Percentiles rank a stretch among this genome's conserved stretches.
Evolutionary conservation across 164 flowering plant species (phyloP).

Genomic region (Magnolia officinalis): DNA sequence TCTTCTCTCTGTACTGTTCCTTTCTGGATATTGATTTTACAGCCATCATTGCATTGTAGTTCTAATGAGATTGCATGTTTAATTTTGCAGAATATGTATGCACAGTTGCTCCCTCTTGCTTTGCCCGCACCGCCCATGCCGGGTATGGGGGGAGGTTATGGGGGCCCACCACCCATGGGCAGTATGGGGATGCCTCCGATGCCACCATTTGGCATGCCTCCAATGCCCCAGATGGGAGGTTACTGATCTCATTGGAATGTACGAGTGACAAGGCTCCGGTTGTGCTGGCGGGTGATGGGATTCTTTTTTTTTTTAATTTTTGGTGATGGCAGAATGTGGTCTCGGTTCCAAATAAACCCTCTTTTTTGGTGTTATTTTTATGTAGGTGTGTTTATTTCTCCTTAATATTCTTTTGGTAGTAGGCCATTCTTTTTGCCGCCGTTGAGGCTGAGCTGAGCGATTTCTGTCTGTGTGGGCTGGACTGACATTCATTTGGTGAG

Average conservation of each 20-base stretch:
- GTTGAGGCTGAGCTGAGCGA: constrained; percentile 1
- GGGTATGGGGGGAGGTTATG: constrained; percentile 48
- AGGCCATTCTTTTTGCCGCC: constrained; percentile 5
- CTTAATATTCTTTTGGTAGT: constrained; percentile 1
- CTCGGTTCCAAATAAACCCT: not conserved
- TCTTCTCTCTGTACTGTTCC: too few species aligned
- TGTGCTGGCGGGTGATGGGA: not conserved
- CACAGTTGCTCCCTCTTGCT: constrained; percentile 95
- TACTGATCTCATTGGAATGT: constrained; percentile 31
- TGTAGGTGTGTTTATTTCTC: not conserved
- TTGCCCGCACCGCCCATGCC: constrained; percentile 97
- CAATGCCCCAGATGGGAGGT: constrained; percentile 44
- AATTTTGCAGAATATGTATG: constrained; percentile 91
- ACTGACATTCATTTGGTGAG: not conserved
- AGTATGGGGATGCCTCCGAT: constrained; percentile 92
- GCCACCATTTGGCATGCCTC: constrained; percentile 98
- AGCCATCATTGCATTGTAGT: not conserved
- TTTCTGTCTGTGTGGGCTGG: not conserved
- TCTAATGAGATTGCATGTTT: not conserved
- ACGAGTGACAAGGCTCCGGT: not conserved
- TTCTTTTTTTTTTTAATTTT: constrained; percentile 4
- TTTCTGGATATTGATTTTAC: not conserved
- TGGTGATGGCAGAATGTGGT: not conserved
- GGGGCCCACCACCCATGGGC: constrained; percentile 72
- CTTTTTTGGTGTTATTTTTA: not conserved